Conservation (phyloP, 2,329 filamentous ascomycete genomes). For the Arthrobotrys sphaeroides region DNA sequence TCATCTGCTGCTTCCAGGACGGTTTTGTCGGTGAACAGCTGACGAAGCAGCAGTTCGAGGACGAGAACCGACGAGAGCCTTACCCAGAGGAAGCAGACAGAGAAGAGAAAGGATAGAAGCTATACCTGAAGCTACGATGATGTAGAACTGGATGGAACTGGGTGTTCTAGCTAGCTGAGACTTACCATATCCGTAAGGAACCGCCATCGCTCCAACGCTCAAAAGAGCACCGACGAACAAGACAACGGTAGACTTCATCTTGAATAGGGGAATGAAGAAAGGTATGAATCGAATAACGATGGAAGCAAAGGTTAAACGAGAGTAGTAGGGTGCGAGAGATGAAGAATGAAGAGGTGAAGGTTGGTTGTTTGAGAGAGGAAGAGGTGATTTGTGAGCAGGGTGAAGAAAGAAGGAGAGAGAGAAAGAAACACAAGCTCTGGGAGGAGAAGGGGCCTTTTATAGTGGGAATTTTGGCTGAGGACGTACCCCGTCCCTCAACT, state of each 20-base stretch:
- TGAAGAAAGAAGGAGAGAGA: slow-evolving; percentile 15
- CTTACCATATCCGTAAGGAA: slow-evolving; percentile 45
- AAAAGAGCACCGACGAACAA: slow-evolving; percentile 41
- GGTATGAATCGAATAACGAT: slow-evolving; percentile 8
- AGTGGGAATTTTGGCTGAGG: neutral
- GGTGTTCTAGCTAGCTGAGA: neutral
- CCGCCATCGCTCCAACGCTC: slow-evolving; percentile 38
- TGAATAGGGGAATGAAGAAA: slow-evolving; percentile 16
- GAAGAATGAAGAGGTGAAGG: slow-evolving; percentile 10
- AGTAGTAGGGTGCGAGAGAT: slow-evolving; percentile 13
- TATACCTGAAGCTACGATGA: neutral
- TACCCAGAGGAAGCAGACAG: neutral
- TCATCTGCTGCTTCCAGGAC: neutral
- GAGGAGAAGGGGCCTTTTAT: slow-evolving; percentile 1
- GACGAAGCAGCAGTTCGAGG: neutral
- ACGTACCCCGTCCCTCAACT: neutral
- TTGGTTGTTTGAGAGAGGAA: slow-evolving; percentile 6
- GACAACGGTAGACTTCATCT: slow-evolving; percentile 50
- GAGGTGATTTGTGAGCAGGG: slow-evolving; percentile 9
- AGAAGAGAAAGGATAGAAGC: neutral
- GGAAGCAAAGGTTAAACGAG: slow-evolving; percentile 39
- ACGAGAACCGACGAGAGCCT: neutral
- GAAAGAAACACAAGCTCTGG: neutral
- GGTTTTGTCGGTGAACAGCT: neutral
- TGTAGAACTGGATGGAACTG: neutral